phyloP scores from a whole-genome alignment of 1,284 basidiomycete species.

The Ceratorhiza oryzae-sativae region DNA sequence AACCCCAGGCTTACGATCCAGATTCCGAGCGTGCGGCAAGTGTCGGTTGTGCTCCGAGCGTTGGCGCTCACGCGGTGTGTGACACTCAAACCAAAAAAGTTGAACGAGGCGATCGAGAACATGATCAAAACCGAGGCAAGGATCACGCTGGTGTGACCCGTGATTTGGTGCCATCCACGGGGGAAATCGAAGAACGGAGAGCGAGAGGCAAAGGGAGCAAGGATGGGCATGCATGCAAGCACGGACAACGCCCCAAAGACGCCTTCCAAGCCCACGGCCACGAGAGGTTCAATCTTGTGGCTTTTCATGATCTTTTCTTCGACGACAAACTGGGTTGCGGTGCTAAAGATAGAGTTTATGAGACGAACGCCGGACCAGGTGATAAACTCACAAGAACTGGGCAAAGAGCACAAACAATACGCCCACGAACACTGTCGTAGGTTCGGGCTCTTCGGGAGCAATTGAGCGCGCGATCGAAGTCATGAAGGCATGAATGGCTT shows the following conservation, averaged over 20 bases:
- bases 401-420: slow-evolving; percentile 93
- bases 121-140: slow-evolving; percentile 81
- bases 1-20: slow-evolving; percentile 86
- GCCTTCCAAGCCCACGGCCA: slow-evolving; percentile 95
- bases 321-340: slow-evolving; percentile 91
- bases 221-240: slow-evolving; percentile 73
- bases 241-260: slow-evolving; percentile 87
- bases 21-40: slow-evolving; percentile 93
- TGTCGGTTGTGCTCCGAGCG: slow-evolving; percentile 89
- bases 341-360: slow-evolving; percentile 56
- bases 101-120: slow-evolving; percentile 89
- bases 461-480: slow-evolving; percentile 32
- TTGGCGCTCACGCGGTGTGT: slow-evolving; percentile 91
- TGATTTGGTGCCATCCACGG: slow-evolving; percentile 90
- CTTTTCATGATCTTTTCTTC: slow-evolving; percentile 93
- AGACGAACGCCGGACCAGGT: slow-evolving; percentile 25
- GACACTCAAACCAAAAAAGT: slow-evolving; percentile 93
- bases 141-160: slow-evolving; percentile 78
- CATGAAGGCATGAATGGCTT: slow-evolving; percentile 45
- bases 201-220: slow-evolving; percentile 64
- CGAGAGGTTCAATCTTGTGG: slow-evolving; percentile 88
- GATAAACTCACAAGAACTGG: slow-evolving; percentile 84
- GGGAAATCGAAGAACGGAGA: slow-evolving; percentile 92
- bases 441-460: slow-evolving; percentile 41
- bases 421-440: slow-evolving; percentile 53